Percentiles rank a stretch among this genome's conserved stretches.
Evolutionary conservation across 106 monocot species (phyloP).

Genomic region (Cymbidium sinense): DNA sequence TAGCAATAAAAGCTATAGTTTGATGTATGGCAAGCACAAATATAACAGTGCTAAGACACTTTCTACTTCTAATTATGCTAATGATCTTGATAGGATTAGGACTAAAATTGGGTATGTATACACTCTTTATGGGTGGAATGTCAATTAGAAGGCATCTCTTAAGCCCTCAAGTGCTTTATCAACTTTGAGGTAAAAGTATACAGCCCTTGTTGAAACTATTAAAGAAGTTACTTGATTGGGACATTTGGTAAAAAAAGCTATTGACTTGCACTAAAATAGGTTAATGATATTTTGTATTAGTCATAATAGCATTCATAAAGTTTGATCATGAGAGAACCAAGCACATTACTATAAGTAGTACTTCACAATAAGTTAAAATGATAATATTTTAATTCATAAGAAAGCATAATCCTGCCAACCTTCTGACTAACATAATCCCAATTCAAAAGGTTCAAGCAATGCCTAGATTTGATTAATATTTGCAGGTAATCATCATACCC

Average conservation of each 20-base stretch:
- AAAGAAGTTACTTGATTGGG: background rate
- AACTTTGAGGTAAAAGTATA: background rate
- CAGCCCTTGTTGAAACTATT: background rate
- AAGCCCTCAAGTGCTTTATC: background rate
- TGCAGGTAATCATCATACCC: too few relatives aligned
- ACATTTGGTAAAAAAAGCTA: background rate
- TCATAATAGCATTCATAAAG: too few relatives aligned
- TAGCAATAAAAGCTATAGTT: background rate
- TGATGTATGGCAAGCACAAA: background rate
- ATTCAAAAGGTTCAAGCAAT: too few relatives aligned
- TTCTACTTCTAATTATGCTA: background rate
- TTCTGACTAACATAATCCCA: too few relatives aligned
- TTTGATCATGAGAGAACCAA: too few relatives aligned
- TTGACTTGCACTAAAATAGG: background rate
- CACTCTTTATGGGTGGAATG: background rate
- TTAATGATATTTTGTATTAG: too few relatives aligned
- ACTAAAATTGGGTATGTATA: background rate
- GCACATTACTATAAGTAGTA: too few relatives aligned
- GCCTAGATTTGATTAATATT: too few relatives aligned
- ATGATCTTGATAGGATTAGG: background rate
- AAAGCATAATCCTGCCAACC: too few relatives aligned
- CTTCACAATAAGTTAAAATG: too few relatives aligned
- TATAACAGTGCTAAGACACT: background rate
- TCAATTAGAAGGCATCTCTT: background rate
- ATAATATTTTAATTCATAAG: too few relatives aligned